phyloP scores from a whole-genome alignment of 352 stramenopile species.

The Globisporangium nunn region DNA sequence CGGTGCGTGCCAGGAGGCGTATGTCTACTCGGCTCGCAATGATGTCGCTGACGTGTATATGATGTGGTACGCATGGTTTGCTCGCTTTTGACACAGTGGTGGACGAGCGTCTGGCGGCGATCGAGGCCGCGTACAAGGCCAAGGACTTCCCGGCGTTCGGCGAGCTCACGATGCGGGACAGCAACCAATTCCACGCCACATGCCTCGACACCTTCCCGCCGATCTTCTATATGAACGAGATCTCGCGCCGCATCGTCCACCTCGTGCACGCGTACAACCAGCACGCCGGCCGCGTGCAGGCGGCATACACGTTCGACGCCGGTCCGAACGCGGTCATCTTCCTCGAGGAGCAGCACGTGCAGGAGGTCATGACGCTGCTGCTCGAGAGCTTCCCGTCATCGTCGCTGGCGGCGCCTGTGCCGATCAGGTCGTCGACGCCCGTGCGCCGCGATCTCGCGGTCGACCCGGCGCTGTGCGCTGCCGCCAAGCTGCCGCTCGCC shows the following conservation, averaged over 20 bases:
- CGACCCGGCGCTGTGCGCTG: conserved; percentile 16
- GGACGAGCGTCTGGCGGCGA: conserved; percentile 72
- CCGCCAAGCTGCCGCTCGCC: conserved; percentile 10
- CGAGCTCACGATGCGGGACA: conserved; percentile 97
- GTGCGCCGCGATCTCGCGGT: conserved; percentile 8
- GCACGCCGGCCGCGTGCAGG: conserved; percentile 50
- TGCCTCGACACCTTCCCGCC: conserved; percentile 97
- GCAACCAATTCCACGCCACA: conserved; percentile 97
- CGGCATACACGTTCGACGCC: conserved; percentile 98
- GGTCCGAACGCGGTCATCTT: conserved; percentile 97
- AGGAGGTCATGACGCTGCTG: conserved; percentile 55
- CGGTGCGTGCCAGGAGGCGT: conserved; percentile 3
- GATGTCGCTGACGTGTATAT: not conserved
- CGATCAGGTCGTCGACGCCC: conserved; percentile 29
- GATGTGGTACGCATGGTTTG: not conserved
- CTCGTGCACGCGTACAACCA: conserved; percentile 95
- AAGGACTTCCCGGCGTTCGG: conserved; percentile 95
- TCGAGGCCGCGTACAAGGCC: conserved; percentile 84
- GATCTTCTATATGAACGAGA: conserved; percentile 98
- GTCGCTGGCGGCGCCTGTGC: conserved; percentile 16
- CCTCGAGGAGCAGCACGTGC: conserved; percentile 59
- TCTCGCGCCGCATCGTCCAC: conserved; percentile 68
- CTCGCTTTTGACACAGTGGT: conserved; percentile 43
- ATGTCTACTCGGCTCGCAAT: not conserved
- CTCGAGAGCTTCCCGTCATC: conserved; percentile 37